phyloP scores from a whole-genome alignment of 1,284 basidiomycete genomes.

The Amylostereum areolatum region DNA sequence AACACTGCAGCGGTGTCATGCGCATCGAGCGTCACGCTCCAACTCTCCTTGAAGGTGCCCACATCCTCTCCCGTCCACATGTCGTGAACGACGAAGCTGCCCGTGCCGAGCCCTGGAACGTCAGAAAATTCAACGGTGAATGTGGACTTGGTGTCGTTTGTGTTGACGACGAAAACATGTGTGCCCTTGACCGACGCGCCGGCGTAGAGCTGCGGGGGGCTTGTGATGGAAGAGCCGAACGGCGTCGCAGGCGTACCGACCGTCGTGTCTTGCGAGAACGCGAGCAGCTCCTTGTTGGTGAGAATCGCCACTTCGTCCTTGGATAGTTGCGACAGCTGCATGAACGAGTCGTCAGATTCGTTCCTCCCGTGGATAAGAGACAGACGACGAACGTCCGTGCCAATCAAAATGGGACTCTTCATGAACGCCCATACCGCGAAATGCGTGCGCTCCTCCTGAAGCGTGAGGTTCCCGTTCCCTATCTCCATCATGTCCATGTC shows the following conservation, averaged over 20 bases:
- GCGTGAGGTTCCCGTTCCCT: slow-evolving; percentile 43
- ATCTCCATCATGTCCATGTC: slow-evolving; percentile 64
- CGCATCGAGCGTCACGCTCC: slow-evolving; percentile 34
- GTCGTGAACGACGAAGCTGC: slow-evolving; percentile 40
- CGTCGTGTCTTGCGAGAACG: slow-evolving; percentile 44
- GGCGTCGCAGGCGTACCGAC: slow-evolving; percentile 42
- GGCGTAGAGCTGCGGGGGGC: slow-evolving; percentile 45
- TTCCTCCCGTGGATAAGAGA: background rate
- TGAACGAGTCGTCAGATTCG: background rate
- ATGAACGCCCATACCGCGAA: slow-evolving; percentile 52
- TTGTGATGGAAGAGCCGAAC: slow-evolving; percentile 36
- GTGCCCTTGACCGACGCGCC: slow-evolving; percentile 41
- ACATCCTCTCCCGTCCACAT: slow-evolving; percentile 47
- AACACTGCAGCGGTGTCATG: slow-evolving; percentile 49
- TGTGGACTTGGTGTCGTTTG: slow-evolving; percentile 27
- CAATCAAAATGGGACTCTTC: slow-evolving; percentile 52
- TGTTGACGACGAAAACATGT: slow-evolving; percentile 52
- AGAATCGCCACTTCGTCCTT: slow-evolving; percentile 39
- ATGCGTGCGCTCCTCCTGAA: slow-evolving; percentile 48
- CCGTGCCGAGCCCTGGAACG: slow-evolving; percentile 37
- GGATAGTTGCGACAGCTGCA: slow-evolving; percentile 35
- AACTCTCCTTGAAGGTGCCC: slow-evolving; percentile 34
- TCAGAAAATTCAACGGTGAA: slow-evolving; percentile 41
- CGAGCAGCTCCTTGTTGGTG: slow-evolving; percentile 45
- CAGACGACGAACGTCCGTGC: slow-evolving; percentile 42